Percentiles rank a stretch among this genome's conserved stretches.
Evolutionary conservation across 331 rosid species (phyloP).

Genomic region (Stylosanthes scabra): DNA sequence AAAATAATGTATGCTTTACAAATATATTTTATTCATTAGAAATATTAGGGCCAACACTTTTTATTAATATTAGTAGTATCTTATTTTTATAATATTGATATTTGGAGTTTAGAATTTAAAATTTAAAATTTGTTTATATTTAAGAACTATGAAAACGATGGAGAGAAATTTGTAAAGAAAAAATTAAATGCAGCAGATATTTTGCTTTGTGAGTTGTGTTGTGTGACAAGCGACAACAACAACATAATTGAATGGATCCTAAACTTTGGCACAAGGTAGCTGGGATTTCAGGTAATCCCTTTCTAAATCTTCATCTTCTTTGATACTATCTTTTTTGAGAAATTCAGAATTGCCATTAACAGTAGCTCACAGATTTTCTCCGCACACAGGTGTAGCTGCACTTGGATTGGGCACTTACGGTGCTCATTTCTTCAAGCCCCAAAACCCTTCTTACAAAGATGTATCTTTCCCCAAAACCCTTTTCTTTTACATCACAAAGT

Average conservation of each 20-base stretch:
- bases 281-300: conserved; percentile 71
- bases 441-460: conserved; percentile 80
- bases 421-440: conserved; percentile 83
- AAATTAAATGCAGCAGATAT: background rate
- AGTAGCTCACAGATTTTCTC: conserved; percentile 5
- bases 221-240: too few species aligned
- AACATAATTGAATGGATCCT: conserved; percentile 57
- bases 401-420: conserved; percentile 95
- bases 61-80: too few species aligned
- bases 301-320: background rate
- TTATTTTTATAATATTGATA: too few species aligned
- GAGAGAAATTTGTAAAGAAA: too few species aligned
- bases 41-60: too few species aligned
- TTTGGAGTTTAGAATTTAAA: too few species aligned
- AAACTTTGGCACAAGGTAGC: conserved; percentile 85
- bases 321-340: background rate
- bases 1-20: too few species aligned
- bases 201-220: background rate
- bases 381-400: conserved; percentile 78
- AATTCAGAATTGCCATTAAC: background rate
- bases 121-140: too few species aligned
- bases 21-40: too few species aligned
- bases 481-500: conserved; percentile 17
- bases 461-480: conserved; percentile 23
- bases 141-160: too few species aligned